Evolutionary conservation across 1,139 yeast species (phyloP), one percentile per base, ranked within the genome.

Genomic region (Kodamaea sp.): DNA sequence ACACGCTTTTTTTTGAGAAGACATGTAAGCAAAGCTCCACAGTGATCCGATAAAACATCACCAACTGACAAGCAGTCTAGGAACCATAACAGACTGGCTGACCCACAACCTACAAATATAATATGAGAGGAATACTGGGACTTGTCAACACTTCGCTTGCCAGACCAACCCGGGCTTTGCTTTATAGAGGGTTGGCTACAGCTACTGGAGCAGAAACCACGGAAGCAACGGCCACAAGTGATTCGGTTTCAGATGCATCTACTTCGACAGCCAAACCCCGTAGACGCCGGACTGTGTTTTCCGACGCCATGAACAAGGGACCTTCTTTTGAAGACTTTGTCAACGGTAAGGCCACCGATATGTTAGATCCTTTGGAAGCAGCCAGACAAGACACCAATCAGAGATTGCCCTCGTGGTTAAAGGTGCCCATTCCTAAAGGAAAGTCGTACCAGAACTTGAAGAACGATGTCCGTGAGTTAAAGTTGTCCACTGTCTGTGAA

Each of bases 351-450:
- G 96, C 96, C 1, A 76, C 84, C 7, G 75, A 77, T 33, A 66
- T 77, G 63, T 54, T 73, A 12, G 90, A 83, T 53, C 94, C 95
- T 2, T 64, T 85, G 32, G 90, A 83, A 47, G 76, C 78, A 24
- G 84, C 83, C 2, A 61, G 81, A 43, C 60, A 62, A 34, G 80
- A 76, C 41, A 77, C 80, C 0, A 67, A 74, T 35, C 86, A 82
- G 20, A 71, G 96, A 50, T 70, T 94, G 38, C 99, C 99, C 5
- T 66, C 77, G 37, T 94, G 99, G 99, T 73, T 94, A 37, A 89
- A 87, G 59, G 96, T 92, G 3, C 95, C 95, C 6, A 89, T 92
- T 46, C 98, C 98, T 11, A 87, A 86, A 63, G 98, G 98, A 30
- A 73, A 79, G 46, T 82, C 85, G 29, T 92, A 78, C 61, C 81